phyloP scores from a whole-genome alignment of 2,329 filamentous ascomycete genomes.

The Aurifilum marmelostoma region DNA sequence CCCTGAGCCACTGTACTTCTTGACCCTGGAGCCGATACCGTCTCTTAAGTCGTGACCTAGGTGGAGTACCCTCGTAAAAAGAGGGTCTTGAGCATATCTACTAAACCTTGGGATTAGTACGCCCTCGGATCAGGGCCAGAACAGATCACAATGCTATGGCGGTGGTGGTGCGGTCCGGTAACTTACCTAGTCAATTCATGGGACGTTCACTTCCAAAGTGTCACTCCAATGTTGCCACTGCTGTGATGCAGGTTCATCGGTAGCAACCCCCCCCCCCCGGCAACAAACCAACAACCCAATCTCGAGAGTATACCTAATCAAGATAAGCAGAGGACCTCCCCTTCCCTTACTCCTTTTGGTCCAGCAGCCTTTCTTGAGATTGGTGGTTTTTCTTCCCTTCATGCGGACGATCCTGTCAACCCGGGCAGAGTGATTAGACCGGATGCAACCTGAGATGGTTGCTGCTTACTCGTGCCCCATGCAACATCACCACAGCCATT shows the following conservation, averaged over 20 bases:
- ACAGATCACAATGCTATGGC: background rate
- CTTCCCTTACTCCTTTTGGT: background rate
- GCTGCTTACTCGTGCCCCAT: background rate
- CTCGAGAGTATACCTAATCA: background rate
- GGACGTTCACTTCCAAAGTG: background rate
- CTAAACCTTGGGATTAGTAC: background rate
- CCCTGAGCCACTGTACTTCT: background rate
- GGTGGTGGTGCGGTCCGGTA: background rate
- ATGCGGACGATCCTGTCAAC: conserved; percentile 11
- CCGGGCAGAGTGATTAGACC: conserved; percentile 1
- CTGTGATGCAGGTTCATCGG: background rate
- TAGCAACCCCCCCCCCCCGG: background rate
- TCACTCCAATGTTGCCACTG: too few species aligned
- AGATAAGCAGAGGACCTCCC: background rate
- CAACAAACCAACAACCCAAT: background rate
- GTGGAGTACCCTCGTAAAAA: background rate
- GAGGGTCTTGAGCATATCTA: background rate
- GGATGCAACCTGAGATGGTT: conserved; percentile 9
- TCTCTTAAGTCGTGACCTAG: background rate
- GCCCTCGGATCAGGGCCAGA: background rate
- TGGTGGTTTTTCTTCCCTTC: background rate
- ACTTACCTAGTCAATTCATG: background rate
- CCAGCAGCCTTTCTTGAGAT: background rate
- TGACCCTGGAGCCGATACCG: background rate
- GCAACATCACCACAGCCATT: background rate